A percentile compares a stretch with the other conserved stretches of the same genome.
These are phyloP conservation scores for Amyloporia xantha DNA, from an alignment of 768 basidiomycete genomes.

Conservation along the genomic window DNA sequence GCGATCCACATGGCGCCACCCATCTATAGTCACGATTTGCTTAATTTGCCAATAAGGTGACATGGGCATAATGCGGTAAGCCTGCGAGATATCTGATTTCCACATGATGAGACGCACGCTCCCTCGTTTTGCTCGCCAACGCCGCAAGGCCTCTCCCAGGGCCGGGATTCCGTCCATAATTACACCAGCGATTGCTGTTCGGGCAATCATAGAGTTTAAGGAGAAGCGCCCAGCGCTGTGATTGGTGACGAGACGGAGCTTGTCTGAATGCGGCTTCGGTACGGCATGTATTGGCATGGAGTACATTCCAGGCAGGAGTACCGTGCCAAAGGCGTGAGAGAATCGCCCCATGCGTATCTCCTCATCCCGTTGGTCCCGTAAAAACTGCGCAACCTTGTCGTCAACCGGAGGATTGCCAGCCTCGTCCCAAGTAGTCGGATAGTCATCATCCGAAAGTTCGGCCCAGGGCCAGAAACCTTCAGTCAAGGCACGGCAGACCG, in stretches of 20 bases:
- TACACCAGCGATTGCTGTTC: not conserved
- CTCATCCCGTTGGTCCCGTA: constrained; percentile 12
- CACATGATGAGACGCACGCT: no score
- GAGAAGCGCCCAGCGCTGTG: constrained; percentile 30
- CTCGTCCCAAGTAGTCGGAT: constrained; percentile 18
- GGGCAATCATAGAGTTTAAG: constrained; percentile 25
- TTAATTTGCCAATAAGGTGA: no score
- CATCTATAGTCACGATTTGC: no score
- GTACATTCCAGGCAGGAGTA: constrained; percentile 39
- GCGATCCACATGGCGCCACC: constrained; percentile 24
- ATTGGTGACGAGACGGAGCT: constrained; percentile 33
- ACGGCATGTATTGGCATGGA: constrained; percentile 32
- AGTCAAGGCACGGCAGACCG: constrained; percentile 23
- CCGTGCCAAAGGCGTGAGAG: constrained; percentile 24
- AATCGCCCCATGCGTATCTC: constrained; percentile 10
- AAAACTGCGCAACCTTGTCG: not conserved
- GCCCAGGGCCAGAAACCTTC: constrained; percentile 43
- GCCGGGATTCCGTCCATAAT: constrained; percentile 6
- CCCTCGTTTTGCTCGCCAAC: no score
- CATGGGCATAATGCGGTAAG: no score
- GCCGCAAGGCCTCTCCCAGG: constrained; percentile 6
- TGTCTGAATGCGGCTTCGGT: constrained; percentile 28
- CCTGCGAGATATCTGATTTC: no score
- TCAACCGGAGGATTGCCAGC: not conserved
- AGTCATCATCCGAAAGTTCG: constrained; percentile 18